phyloP scores from a whole-genome alignment of 1,284 basidiomycete species.

The Ganoderma resinaceum region DNA sequence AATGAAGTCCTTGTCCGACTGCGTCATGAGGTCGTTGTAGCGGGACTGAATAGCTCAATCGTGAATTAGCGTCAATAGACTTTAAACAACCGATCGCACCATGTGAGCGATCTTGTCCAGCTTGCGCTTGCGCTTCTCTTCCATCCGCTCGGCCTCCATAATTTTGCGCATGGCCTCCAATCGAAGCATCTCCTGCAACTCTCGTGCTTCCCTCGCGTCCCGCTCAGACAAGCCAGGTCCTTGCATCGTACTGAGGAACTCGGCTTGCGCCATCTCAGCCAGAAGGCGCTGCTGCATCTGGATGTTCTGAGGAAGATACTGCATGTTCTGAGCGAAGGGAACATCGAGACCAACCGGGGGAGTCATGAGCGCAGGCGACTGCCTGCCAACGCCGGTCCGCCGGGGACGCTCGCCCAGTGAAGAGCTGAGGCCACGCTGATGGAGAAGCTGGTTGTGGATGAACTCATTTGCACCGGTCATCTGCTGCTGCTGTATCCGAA shows the following conservation, averaged over 20 bases:
- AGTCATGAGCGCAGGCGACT: conserved; percentile 56
- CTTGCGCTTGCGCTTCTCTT: conserved; percentile 81
- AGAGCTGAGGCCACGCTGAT: conserved; percentile 45
- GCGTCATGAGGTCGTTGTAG: conserved; percentile 98
- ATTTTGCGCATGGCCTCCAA: conserved; percentile 87
- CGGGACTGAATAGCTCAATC: conserved; percentile 69
- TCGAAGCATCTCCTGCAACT: conserved; percentile 73
- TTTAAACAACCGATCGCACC: conserved; percentile 49
- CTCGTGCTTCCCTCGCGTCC: conserved; percentile 38
- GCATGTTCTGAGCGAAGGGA: conserved; percentile 54
- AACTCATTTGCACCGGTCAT: conserved; percentile 43
- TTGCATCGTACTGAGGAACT: conserved; percentile 69
- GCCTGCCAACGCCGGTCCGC: conserved; percentile 47
- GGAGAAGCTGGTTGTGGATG: conserved; percentile 52
- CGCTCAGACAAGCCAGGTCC: conserved; percentile 47
- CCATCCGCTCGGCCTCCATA: conserved; percentile 85
- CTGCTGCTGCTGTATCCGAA: conserved; percentile 54
- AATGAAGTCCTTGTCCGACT: conserved; percentile 99
- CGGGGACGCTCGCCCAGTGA: conserved; percentile 42
- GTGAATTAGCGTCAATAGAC: neutral
- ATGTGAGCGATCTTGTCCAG: conserved; percentile 88
- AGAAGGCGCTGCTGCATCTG: conserved; percentile 77
- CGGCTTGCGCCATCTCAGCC: conserved; percentile 73
- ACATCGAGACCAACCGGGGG: conserved; percentile 45
- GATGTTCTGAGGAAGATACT: conserved; percentile 63